Evolutionary conservation across 768 basidiomycete species (phyloP).

Genomic region (Phlebiopsis flavidoalba): DNA sequence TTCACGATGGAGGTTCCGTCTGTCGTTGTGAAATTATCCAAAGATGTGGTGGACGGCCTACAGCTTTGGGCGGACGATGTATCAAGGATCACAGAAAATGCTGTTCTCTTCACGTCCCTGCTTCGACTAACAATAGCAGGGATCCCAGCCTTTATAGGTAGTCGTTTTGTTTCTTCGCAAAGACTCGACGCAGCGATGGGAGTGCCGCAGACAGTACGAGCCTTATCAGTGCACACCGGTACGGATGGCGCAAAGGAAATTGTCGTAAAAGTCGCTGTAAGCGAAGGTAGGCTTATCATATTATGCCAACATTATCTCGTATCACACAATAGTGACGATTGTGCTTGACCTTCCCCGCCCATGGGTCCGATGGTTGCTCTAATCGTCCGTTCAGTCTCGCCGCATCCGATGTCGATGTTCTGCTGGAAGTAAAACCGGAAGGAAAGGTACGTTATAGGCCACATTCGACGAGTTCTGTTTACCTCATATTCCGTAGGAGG

Average conservation of each 20-base stretch:
- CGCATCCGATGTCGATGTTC: conserved; percentile 56
- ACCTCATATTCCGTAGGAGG: conserved; percentile 42
- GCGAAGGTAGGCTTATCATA: conserved; percentile 25
- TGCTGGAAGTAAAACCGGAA: conserved; percentile 64
- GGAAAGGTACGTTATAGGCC: conserved; percentile 49
- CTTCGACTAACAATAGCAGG: conserved; percentile 33
- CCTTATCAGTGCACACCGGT: conserved; percentile 11
- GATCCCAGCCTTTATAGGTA: conserved; percentile 73
- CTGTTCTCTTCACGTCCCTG: conserved; percentile 19
- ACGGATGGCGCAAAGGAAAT: conserved; percentile 31
- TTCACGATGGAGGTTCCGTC: conserved; percentile 49
- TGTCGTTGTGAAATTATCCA: conserved; percentile 54
- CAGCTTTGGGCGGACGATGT: conserved; percentile 89
- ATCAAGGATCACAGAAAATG: conserved; percentile 60
- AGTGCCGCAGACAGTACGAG: conserved; percentile 36
- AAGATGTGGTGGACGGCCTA: conserved; percentile 64
- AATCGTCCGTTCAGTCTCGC: conserved; percentile 47
- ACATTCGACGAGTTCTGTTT: not conserved
- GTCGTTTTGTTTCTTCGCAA: conserved; percentile 70
- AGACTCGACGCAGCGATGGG: conserved; percentile 33
- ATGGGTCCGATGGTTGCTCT: conserved; percentile 18
- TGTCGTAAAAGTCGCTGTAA: conserved; percentile 44
- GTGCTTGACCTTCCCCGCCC: conserved; percentile 48
- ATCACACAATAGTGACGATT: conserved; percentile 27
- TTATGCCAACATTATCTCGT: not conserved